Percentiles rank a stretch among this genome's conserved stretches.
Conservation (phyloP, 2,329 filamentous ascomycete genomes). For the Stachybotrys chartarum region DNA sequence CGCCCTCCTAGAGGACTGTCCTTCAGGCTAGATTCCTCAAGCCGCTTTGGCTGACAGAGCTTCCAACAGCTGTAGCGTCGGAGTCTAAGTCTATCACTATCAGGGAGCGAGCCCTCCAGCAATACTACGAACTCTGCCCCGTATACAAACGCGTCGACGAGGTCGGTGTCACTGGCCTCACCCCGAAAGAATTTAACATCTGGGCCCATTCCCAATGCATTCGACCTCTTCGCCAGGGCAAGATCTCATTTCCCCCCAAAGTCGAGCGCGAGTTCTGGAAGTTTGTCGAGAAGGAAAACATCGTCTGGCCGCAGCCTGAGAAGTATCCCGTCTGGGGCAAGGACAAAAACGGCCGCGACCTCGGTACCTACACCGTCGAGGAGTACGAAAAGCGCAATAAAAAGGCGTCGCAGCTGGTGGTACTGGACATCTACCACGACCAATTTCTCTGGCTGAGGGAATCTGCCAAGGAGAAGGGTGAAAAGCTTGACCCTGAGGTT, state of each 20-base stretch:
- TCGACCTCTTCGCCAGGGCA: constrained; percentile 26
- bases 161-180: constrained; percentile 36
- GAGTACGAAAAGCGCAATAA: constrained; percentile 36
- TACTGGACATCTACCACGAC: constrained; percentile 35
- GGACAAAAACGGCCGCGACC: constrained; percentile 41
- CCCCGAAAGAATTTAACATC: constrained; percentile 39
- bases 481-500: constrained; percentile 28
- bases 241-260: constrained; percentile 33
- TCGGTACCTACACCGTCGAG: constrained; percentile 39
- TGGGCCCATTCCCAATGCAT: constrained; percentile 42
- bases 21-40: too few species aligned
- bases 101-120: constrained; percentile 38
- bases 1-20: constrained; percentile 1
- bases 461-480: constrained; percentile 14
- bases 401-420: constrained; percentile 34
- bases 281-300: constrained; percentile 41
- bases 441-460: constrained; percentile 33
- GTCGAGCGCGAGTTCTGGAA: constrained; percentile 53
- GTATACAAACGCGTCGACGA: constrained; percentile 36
- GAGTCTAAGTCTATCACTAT: constrained; percentile 35
- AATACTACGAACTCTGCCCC: constrained; percentile 44
- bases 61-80: constrained; percentile 12
- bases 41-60: too few species aligned
- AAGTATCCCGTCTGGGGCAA: constrained; percentile 39
- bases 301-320: constrained; percentile 39